Evolutionary conservation across 1,139 yeast species (phyloP), one percentile per base, ranked within the genome.

Genomic region (Groenewaldozyma sp.): DNA sequence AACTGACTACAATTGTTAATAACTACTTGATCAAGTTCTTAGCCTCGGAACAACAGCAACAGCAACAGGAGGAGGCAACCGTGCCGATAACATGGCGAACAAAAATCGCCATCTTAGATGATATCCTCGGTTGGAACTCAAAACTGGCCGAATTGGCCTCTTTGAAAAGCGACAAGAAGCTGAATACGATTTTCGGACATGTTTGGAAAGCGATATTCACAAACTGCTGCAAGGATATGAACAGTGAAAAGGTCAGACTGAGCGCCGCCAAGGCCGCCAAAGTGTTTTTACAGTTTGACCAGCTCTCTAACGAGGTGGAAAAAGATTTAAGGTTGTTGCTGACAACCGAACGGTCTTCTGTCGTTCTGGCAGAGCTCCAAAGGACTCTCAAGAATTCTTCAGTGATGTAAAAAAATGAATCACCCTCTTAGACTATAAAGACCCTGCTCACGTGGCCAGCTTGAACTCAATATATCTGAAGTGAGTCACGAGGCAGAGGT

Each of bases 211-310:
- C 40, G 0, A 37, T 62, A 2, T 51, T 54, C 24, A 33, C 36
- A 2, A 43, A 52, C 4, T 71, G 76, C 51, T 62, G 72, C 13
- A 52, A 52, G 4, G 64, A 63, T 28, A 70, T 69, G 34, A 71
- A 73, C 35, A 73, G 79, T 41, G 93, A 82, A 50, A 73, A 70
- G 48, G 84, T 81, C 2, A 70, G 79, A 44, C 59, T 79, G 18
- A 78, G 76, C 39, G 56, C 70, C 21, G 63, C 67, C 45, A 57
- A 64, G 29, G 56, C 64, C 14, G 74, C 64, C 1, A 55, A 54
- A 2, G 43, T 50, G 1, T 39, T 70, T 27, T 42, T 51, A 16
- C 29, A 38, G 10, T 26, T 48, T 24, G 35, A 48, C 20, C 35
- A 43, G 5, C 41, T 31, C 4, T 27, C 35, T 11, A 31, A 31